phyloP scores from a whole-genome alignment of 345 rosid genomes.

The Aethionema arabicum region DNA sequence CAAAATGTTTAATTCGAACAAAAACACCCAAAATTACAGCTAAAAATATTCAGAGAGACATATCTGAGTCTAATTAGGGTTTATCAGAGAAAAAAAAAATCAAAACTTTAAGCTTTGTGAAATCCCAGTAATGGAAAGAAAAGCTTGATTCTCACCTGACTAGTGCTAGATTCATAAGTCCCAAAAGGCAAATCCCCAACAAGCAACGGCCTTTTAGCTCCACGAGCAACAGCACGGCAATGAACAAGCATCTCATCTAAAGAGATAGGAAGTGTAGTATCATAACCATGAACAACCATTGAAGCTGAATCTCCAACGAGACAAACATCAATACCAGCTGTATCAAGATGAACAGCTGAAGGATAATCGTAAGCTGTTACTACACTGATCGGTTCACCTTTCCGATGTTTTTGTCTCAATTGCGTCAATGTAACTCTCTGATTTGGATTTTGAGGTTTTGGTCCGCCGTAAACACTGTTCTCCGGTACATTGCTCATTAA shows the following conservation, averaged over 20 bases:
- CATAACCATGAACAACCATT: slow-evolving; percentile 96
- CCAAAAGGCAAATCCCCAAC: slow-evolving; percentile 95
- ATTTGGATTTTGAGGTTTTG: slow-evolving; percentile 56
- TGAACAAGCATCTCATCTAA: slow-evolving; percentile 95
- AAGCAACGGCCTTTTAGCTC: slow-evolving; percentile 76
- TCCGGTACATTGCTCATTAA: slow-evolving; percentile 80
- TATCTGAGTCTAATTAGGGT: not conserved
- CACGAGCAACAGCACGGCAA: slow-evolving; percentile 84
- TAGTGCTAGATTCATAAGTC: slow-evolving; percentile 66
- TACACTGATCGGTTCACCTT: slow-evolving; percentile 63
- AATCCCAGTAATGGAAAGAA: not conserved
- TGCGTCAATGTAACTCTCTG: slow-evolving; percentile 62
- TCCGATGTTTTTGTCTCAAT: slow-evolving; percentile 62
- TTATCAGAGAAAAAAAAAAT: not conserved
- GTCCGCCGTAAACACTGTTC: slow-evolving; percentile 78
- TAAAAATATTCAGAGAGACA: too few species aligned
- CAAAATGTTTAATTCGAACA: slow-evolving; percentile 2
- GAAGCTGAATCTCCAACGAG: slow-evolving; percentile 92
- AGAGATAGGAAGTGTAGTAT: slow-evolving; percentile 88
- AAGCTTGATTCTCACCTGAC: slow-evolving; percentile 47
- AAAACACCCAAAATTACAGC: not conserved
- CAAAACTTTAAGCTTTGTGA: not conserved
- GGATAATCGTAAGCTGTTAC: slow-evolving; percentile 93
- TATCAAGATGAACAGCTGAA: slow-evolving; percentile 77
- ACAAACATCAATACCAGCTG: slow-evolving; percentile 80